phyloP scores from a whole-genome alignment of 2,329 filamentous ascomycete genomes.

The Clonostachys chloroleuca region DNA sequence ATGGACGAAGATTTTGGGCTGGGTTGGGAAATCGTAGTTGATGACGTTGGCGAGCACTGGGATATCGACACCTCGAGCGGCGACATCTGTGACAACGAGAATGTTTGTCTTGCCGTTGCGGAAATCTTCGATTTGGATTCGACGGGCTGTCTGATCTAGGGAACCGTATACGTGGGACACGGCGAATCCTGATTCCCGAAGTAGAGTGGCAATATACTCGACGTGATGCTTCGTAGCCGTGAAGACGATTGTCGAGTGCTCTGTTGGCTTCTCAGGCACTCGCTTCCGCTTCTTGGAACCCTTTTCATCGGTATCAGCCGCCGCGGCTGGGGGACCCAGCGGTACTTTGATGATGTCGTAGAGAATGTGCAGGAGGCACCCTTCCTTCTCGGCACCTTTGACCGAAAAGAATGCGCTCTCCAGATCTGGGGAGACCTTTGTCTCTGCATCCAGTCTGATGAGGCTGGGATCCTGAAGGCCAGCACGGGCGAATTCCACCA shows the following conservation, averaged over 20 bases:
- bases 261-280: slow-evolving; percentile 62
- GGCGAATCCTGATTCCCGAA: slow-evolving; percentile 78
- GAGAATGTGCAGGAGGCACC: slow-evolving; percentile 81
- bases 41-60: slow-evolving; percentile 94
- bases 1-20: slow-evolving; percentile 95
- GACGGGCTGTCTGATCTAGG: slow-evolving; percentile 88
- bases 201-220: slow-evolving; percentile 81
- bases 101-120: slow-evolving; percentile 81
- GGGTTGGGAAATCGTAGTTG: slow-evolving; percentile 97
- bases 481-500: slow-evolving; percentile 93
- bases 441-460: slow-evolving; percentile 87
- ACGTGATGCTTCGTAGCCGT: slow-evolving; percentile 96
- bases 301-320: slow-evolving; percentile 38
- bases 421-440: slow-evolving; percentile 94
- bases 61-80: slow-evolving; percentile 96
- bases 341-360: slow-evolving; percentile 93
- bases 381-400: slow-evolving; percentile 92
- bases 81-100: slow-evolving; percentile 93
- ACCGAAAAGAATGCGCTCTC: slow-evolving; percentile 92
- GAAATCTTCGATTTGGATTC: slow-evolving; percentile 89
- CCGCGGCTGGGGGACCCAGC: slow-evolving; percentile 52
- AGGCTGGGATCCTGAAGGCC: slow-evolving; percentile 89
- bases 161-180: slow-evolving; percentile 95
- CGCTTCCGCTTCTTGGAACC: slow-evolving; percentile 71
- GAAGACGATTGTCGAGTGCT: slow-evolving; percentile 93